Evolutionary conservation across 768 basidiomycete species (phyloP).

Genomic region (Tubosaeta brunneosetosa): DNA sequence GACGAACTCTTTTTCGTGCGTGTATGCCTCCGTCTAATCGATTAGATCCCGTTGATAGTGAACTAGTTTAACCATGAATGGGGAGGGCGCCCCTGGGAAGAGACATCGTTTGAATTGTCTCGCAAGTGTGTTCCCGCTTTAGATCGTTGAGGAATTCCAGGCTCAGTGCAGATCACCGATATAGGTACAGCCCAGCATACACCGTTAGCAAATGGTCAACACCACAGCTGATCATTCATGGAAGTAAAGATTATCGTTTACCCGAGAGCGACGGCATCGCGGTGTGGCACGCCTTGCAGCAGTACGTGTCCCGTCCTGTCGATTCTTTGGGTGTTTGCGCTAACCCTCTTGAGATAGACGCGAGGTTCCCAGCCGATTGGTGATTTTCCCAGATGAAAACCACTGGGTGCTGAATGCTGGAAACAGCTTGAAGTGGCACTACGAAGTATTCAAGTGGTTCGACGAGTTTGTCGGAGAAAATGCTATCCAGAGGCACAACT

Average conservation of each 20-base stretch:
- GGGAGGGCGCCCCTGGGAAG: slow-evolving; percentile 78
- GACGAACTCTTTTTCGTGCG: slow-evolving; percentile 89
- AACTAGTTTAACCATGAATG: slow-evolving; percentile 80
- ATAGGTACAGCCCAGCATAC: slow-evolving; percentile 73
- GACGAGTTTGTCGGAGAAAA: slow-evolving; percentile 53
- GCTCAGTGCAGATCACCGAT: not conserved
- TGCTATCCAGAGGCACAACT: slow-evolving; percentile 10
- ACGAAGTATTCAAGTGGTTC: slow-evolving; percentile 92
- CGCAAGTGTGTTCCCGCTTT: slow-evolving; percentile 43
- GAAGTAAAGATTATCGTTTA: slow-evolving; percentile 84
- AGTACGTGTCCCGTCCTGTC: slow-evolving; percentile 44
- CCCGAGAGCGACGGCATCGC: slow-evolving; percentile 81
- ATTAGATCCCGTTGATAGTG: not conserved
- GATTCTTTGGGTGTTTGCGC: not conserved
- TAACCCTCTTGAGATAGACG: slow-evolving; percentile 37
- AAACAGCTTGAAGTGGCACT: slow-evolving; percentile 91
- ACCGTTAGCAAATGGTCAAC: slow-evolving; percentile 83
- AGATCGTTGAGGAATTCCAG: not conserved
- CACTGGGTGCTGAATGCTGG: slow-evolving; percentile 86
- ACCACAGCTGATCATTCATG: slow-evolving; percentile 80
- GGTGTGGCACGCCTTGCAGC: slow-evolving; percentile 81
- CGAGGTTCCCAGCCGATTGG: slow-evolving; percentile 67
- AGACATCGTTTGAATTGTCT: slow-evolving; percentile 47
- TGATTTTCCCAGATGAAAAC: slow-evolving; percentile 88
- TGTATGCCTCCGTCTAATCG: slow-evolving; percentile 3